These are phyloP conservation scores for Flaveria linearis DNA, from an alignment of 129 eudicot genomes.

Conservation along the genomic window DNA sequence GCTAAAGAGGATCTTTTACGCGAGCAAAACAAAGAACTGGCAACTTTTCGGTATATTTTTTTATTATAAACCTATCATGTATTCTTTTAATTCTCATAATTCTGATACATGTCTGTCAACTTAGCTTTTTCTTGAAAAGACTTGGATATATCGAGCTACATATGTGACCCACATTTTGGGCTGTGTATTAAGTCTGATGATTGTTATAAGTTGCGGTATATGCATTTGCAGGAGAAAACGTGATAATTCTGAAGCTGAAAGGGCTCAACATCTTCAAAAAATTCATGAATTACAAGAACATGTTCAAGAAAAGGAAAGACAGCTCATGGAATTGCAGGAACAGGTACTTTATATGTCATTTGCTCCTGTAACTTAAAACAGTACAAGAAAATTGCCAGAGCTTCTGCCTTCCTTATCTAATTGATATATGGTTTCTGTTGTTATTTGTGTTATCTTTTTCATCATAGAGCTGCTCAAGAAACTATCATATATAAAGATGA, in stretches of 20 bases:
- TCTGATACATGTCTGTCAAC: no score
- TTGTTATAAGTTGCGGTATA: not conserved
- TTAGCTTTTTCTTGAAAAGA: not conserved
- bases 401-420: not conserved
- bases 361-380: not conserved
- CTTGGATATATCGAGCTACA: not conserved
- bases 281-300: conserved; percentile 84
- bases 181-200: not conserved
- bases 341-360: conserved; percentile 52
- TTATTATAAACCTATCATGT: not conserved
- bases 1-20: conserved; percentile 84
- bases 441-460: conserved; percentile 32
- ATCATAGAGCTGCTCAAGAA: conserved; percentile 92
- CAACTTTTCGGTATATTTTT: conserved; percentile 52
- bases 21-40: conserved; percentile 76
- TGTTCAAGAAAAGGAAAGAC: conserved; percentile 73
- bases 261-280: conserved; percentile 65
- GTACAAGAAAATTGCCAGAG: not conserved
- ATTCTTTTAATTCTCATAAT: not conserved
- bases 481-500: conserved; percentile 71
- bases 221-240: conserved; percentile 67
- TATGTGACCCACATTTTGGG: not conserved
- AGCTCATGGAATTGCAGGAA: conserved; percentile 74
- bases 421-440: not conserved
- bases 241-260: conserved; percentile 78